A percentile compares a stretch with the other conserved stretches of the same genome.
These are phyloP conservation scores for Podaxis carcinomalis DNA, from an alignment of 768 basidiomycete species.

Conservation along the genomic window DNA sequence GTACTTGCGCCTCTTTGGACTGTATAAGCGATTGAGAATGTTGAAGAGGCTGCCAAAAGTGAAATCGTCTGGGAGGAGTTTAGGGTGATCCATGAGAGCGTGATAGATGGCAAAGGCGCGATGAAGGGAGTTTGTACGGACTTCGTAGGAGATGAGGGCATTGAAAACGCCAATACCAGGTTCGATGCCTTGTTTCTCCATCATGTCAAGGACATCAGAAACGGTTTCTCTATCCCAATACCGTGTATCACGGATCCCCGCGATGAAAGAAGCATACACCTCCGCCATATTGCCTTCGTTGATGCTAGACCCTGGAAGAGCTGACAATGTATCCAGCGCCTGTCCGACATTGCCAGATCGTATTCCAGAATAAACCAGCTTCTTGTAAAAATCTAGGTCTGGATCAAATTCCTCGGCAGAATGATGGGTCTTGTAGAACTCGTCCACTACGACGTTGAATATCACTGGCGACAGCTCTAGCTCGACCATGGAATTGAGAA, in stretches of 20 bases:
- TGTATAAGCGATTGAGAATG: constrained; percentile 4
- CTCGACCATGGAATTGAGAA: not conserved
- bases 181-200: constrained; percentile 5
- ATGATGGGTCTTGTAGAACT: not conserved
- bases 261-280: constrained; percentile 1
- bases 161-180: constrained; percentile 1
- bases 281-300: not conserved
- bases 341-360: not conserved
- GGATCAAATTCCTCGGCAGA: not conserved
- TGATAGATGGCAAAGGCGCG: constrained; percentile 7
- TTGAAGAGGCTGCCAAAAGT: constrained; percentile 9
- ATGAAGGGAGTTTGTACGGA: constrained; percentile 4
- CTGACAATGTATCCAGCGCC: not conserved
- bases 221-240: not conserved
- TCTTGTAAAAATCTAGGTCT: not conserved
- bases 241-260: not conserved
- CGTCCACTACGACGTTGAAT: not conserved
- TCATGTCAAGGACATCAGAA: not conserved
- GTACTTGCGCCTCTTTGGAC: not conserved
- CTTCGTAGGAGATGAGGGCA: constrained; percentile 7
- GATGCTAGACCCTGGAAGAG: not conserved
- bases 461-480: not conserved
- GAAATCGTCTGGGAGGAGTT: not conserved
- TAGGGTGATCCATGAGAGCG: not conserved
- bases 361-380: not conserved